phyloP scores from a whole-genome alignment of 345 rosid genomes.

The Rubroshorea leprosula region DNA sequence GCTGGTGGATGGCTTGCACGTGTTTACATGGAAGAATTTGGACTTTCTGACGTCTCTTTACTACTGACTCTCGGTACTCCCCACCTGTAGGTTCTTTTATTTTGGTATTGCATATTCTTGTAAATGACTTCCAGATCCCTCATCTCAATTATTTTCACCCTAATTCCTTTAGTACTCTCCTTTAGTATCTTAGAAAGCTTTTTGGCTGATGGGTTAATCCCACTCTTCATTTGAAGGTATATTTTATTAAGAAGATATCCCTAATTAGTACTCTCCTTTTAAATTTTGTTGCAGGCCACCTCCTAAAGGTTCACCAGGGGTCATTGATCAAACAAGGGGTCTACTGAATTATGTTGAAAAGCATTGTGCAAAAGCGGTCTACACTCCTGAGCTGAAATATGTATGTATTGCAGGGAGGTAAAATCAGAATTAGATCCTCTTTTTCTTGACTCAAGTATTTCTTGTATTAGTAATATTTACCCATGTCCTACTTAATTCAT shows the following conservation, averaged over 20 bases:
- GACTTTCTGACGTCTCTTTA: constrained; percentile 54
- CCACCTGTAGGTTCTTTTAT: constrained; percentile 67
- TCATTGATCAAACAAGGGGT: constrained; percentile 93
- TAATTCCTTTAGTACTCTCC: background rate
- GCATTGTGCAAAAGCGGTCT: constrained; percentile 69
- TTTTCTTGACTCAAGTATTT: background rate
- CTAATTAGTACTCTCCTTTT: background rate
- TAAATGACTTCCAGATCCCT: background rate
- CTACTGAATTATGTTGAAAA: constrained; percentile 69
- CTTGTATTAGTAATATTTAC: too few relatives aligned
- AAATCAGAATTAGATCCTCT: constrained; percentile 5
- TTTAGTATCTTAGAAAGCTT: background rate
- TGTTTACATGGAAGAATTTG: constrained; percentile 79
- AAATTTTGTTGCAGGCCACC: constrained; percentile 54
- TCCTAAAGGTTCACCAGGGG: constrained; percentile 71
- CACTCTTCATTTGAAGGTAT: background rate
- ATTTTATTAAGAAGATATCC: background rate
- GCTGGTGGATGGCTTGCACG: constrained; percentile 99
- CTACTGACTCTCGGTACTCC: constrained; percentile 93
- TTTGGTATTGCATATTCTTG: constrained; percentile 2
- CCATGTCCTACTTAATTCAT: background rate
- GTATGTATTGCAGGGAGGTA: constrained; percentile 95
- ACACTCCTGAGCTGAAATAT: constrained; percentile 65
- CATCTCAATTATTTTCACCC: background rate
- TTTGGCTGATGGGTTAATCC: background rate